These are phyloP conservation scores for Penicillium odoratum DNA, from an alignment of 495 filamentous ascomycete genomes.

Conservation along the genomic window DNA sequence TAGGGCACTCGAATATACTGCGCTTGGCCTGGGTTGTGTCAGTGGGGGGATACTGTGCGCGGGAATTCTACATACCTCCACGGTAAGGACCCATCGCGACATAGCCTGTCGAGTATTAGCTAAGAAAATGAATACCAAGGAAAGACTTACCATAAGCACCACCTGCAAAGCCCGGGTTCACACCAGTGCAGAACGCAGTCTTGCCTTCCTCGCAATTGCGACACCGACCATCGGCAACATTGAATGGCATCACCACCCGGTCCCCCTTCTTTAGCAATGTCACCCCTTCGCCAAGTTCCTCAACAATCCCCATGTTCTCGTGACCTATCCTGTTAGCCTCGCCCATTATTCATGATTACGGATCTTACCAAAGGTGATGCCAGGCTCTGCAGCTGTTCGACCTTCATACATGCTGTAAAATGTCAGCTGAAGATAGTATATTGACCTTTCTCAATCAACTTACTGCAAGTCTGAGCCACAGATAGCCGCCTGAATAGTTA, in stretches of 20 bases:
- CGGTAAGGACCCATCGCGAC: slow-evolving; percentile 62
- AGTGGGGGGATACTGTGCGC: neutral
- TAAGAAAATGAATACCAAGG: neutral
- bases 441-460: slow-evolving; percentile 3
- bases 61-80: slow-evolving; percentile 29
- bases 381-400: slow-evolving; percentile 48
- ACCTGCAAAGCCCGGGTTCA: slow-evolving; percentile 60
- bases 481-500: slow-evolving; percentile 40
- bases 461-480: slow-evolving; percentile 50
- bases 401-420: slow-evolving; percentile 52
- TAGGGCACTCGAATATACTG: slow-evolving; percentile 58
- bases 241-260: slow-evolving; percentile 59
- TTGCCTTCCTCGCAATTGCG: slow-evolving; percentile 58
- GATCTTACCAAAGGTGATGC: slow-evolving; percentile 51
- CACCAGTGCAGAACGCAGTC: slow-evolving; percentile 58
- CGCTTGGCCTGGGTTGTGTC: slow-evolving; percentile 36
- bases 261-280: slow-evolving; percentile 52
- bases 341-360: neutral
- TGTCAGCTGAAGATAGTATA: no score
- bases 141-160: slow-evolving; percentile 50
- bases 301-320: slow-evolving; percentile 55
- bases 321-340: slow-evolving; percentile 40
- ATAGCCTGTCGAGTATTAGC: slow-evolving; percentile 29
- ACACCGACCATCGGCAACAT: slow-evolving; percentile 59
- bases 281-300: slow-evolving; percentile 47